Base-by-base conservation (phyloP, 257 asterid species). In the Echites panduratus region DNA sequence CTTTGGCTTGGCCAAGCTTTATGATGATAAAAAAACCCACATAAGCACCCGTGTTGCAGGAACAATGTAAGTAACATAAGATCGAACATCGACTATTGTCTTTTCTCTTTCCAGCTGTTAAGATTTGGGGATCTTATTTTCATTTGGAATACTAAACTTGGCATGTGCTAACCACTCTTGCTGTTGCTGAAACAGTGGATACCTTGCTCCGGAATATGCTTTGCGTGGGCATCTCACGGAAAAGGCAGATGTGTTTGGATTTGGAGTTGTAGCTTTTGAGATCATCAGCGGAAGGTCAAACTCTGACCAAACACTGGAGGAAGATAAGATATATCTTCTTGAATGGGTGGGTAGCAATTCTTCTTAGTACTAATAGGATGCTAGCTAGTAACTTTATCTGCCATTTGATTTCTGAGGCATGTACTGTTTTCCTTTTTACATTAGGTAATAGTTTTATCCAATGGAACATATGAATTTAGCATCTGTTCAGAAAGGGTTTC, bases 11-110 rank as follows among this genome's bases (percentile, higher is more conserved):
- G 93, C 96, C 78, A 89, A 87, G 79, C 81, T 89, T 47, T 89
- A 86, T 8, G 80, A 76, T 53, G 80, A 76, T 35, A 76, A 70
- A 7, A 76, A 35, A 89, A 90, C 95, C 16, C 97, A 93, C 77
- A 88, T 93, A 74, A 89, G 96, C 81, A 89, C 98, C 71, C 86
- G 87, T 73, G 88, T 90, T 76, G 98, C 98, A 9, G 98, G 98
- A 75, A 93, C 98, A 66, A 79, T 83, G 98, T 89, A 80, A 82
- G 93, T 52, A 76, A 47, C 71, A 49, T n/a, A 56, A 70, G 22
- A 38, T 62, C 35, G 56, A 54, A 52, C 7, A 52, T 38, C 53
- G n/a, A 19, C 41, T 14, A n/a, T 26, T 29, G 54, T 70, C 32
- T 38, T 50, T 14, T 58, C 43, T 50, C 57, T 17, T 50, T 50